Conservation (phyloP, 352 stramenopile species). For the Lagenidium giganteum region DNA sequence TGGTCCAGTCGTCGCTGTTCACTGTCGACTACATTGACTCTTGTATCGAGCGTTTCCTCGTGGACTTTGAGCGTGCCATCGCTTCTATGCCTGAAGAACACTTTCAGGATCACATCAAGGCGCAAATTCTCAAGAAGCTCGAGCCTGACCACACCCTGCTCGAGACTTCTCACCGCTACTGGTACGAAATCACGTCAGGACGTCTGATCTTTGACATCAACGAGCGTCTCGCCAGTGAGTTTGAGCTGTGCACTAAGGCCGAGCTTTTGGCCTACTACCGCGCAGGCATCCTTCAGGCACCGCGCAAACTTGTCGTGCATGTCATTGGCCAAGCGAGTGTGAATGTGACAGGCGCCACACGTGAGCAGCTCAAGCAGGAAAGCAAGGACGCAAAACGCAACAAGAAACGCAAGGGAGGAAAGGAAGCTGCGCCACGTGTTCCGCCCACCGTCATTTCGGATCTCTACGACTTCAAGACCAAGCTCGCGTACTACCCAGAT, state of each 20-base stretch:
- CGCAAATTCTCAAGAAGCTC: slow-evolving; percentile 74
- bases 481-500: slow-evolving; percentile 46
- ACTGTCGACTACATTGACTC: slow-evolving; percentile 50
- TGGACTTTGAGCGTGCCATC: slow-evolving; percentile 75
- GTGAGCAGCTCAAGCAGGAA: slow-evolving; percentile 14
- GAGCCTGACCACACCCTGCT: slow-evolving; percentile 80
- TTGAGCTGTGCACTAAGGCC: slow-evolving; percentile 62
- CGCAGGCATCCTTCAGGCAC: slow-evolving; percentile 53
- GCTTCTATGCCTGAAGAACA: slow-evolving; percentile 56
- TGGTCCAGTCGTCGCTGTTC: slow-evolving; percentile 79
- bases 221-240: slow-evolving; percentile 56
- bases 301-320: slow-evolving; percentile 65
- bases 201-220: slow-evolving; percentile 76
- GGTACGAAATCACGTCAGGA: slow-evolving; percentile 74
- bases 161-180: slow-evolving; percentile 69
- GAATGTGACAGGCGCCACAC: slow-evolving; percentile 12
- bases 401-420: slow-evolving; percentile 11
- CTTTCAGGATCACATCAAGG: slow-evolving; percentile 77
- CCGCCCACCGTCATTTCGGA: slow-evolving; percentile 22
- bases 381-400: slow-evolving; percentile 25
- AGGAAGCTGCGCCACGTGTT: slow-evolving; percentile 3
- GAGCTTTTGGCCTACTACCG: slow-evolving; percentile 59
- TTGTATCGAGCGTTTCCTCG: slow-evolving; percentile 70
- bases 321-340: slow-evolving; percentile 40
- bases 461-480: slow-evolving; percentile 58